Conservation (phyloP, 2,329 filamentous ascomycete species). For the Tympanopsis confertula region DNA sequence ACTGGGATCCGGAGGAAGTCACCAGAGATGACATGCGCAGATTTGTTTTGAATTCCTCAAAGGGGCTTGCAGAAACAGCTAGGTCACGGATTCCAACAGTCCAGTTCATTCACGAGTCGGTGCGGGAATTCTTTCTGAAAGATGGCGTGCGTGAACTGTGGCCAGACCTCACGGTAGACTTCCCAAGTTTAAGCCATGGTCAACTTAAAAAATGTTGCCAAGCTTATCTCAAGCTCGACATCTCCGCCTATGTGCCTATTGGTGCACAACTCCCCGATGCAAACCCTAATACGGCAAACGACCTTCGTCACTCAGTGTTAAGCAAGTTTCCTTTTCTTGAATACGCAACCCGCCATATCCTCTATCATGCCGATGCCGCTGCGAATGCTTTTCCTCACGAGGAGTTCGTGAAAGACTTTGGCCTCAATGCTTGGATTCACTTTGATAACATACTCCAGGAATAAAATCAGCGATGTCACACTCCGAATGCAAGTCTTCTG, state of each 20-base stretch:
- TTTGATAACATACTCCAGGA: neutral
- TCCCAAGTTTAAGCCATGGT: neutral
- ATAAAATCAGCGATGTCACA: neutral
- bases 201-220: neutral
- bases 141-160: neutral
- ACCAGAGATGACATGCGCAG: too few species aligned
- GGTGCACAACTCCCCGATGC: neutral
- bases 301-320: neutral
- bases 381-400: neutral
- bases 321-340: neutral
- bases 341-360: neutral
- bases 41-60: neutral
- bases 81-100: neutral
- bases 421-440: neutral
- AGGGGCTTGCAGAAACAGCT: neutral
- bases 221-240: neutral
- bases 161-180: neutral
- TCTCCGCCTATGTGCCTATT: neutral
- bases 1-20: too few species aligned
- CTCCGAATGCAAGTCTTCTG: neutral
- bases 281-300: neutral
- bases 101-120: neutral
- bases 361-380: slow-evolving; percentile 1
- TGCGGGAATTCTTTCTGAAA: neutral
- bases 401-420: neutral